Conservation (phyloP, 768 basidiomycete genomes). For the Pulveroboletus frians region DNA sequence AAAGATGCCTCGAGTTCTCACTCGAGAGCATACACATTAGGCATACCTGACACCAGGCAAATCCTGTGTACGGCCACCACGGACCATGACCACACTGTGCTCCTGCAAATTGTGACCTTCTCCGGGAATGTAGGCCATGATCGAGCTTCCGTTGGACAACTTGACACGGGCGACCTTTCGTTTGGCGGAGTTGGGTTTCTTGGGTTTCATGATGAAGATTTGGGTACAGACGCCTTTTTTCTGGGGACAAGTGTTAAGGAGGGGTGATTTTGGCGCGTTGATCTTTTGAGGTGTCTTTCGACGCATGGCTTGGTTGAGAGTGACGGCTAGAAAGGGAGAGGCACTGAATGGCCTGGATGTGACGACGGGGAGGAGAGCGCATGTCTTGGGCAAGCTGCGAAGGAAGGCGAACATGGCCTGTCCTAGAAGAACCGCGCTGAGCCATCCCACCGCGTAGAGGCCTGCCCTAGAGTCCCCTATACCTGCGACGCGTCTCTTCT, state of each 20-base stretch:
- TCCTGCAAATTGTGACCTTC: slow-evolving; percentile 98
- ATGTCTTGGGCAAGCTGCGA: slow-evolving; percentile 19
- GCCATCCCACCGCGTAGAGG: slow-evolving; percentile 17
- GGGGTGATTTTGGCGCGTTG: slow-evolving; percentile 59
- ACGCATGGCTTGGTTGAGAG: slow-evolving; percentile 85
- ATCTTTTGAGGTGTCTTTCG: slow-evolving; percentile 56
- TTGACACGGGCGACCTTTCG: slow-evolving; percentile 96
- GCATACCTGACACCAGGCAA: slow-evolving; percentile 91
- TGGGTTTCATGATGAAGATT: slow-evolving; percentile 78
- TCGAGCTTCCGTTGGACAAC: slow-evolving; percentile 79
- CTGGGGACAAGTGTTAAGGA: slow-evolving; percentile 76
- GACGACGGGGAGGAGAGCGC: slow-evolving; percentile 4
- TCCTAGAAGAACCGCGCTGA: too few relatives aligned
- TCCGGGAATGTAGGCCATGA: slow-evolving; percentile 93
- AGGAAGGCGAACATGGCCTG: slow-evolving; percentile 26
- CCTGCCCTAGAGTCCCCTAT: slow-evolving; percentile 27
- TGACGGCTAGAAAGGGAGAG: slow-evolving; percentile 52
- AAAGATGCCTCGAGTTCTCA: background rate
- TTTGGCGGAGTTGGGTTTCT: slow-evolving; percentile 98
- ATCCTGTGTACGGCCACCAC: slow-evolving; percentile 96
- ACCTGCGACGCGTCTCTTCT: slow-evolving; percentile 17
- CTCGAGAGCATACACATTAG: background rate
- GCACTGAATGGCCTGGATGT: slow-evolving; percentile 55
- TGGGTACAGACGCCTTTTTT: slow-evolving; percentile 88
- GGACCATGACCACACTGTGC: slow-evolving; percentile 91